Base-by-base conservation (phyloP, 2,329 filamentous ascomycete species). In the Diaporthe sp. region DNA sequence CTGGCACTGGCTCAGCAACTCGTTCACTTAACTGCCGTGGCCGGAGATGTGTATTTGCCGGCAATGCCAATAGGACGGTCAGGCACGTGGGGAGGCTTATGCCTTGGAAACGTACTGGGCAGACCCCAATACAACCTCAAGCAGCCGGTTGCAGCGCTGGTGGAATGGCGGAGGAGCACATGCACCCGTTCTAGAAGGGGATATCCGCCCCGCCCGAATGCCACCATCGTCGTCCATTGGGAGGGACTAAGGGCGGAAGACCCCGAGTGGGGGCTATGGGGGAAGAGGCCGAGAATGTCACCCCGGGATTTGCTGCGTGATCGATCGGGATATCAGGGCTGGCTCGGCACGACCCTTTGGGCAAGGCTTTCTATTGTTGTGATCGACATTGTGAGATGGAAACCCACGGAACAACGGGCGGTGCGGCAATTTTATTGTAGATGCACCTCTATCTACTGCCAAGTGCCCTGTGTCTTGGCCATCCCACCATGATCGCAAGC, bases 81-180 rank as follows among this genome's bases (percentile, higher is more conserved):
- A 49, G 49, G 42, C 61, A 67, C 44, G 61, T 67, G 44, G 61
- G 42, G 61, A 34, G 61, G 61, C 61, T 51, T 28, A n/a, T 51
- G 25, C 19, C 61, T 51, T 67, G 61, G 61, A n/a, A 46, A 4
- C 25, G 10, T 49, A 2, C 61, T 67, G 44, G 61, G 42, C 61
- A 67, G 28, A n/a, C 25, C 42, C 44, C 61, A 25, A 34, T 67
- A n/a, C 42, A n/a, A 49, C 19, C 28, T 49, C 17, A 34, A 34
- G 34, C 34, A 19, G 6, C 34, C 10, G 37, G 42, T 19, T 3
- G 37, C 58, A 42, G 22, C 34, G 22, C 34, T 13, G 10, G 5
- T 42, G 37, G 37, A 42, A 42, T 61, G 10, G 13, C 37, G 37
- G 44, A 65, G 25, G 9, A 8, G 4, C 12, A 31, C 37, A 17